phyloP scores from a whole-genome alignment of 169 alveolate genomes.

The Condylostoma magnum region DNA sequence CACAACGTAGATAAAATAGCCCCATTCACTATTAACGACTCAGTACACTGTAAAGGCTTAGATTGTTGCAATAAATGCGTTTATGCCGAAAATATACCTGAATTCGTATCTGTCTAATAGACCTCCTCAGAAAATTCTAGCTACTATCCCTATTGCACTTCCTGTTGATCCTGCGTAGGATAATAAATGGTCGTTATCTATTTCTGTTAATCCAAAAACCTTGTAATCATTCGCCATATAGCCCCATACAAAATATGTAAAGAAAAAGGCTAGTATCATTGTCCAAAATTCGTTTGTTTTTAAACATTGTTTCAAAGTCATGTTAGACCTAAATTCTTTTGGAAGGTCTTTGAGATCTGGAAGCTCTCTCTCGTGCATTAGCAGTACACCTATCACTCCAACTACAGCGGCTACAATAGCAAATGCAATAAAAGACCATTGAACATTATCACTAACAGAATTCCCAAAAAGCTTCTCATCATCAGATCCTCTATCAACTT shows the following conservation, averaged over 20 bases:
- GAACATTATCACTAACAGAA: background rate
- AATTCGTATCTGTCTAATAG: background rate
- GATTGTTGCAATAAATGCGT: no score
- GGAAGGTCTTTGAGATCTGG: background rate
- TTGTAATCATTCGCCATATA: background rate
- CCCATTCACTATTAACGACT: no score
- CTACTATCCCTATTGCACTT: background rate
- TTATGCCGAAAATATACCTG: no score
- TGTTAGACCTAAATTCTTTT: no score
- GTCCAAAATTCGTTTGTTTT: background rate
- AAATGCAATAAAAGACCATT: no score
- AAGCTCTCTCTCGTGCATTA: background rate
- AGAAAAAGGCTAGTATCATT: background rate
- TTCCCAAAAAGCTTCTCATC: background rate
- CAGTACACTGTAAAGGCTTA: no score
- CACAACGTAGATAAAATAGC: no score
- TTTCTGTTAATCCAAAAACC: background rate
- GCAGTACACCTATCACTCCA: background rate
- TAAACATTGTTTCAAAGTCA: no score
- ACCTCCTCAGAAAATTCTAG: slow-evolving; percentile 16
- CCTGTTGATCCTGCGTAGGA: background rate
- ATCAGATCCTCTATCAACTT: background rate
- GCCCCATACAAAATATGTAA: background rate
- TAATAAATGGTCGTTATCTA: background rate
- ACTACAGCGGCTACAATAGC: no score